Evolutionary conservation across 139 green algal species (phyloP), one percentile per base, ranked within the genome.

Genomic region (Picochlorum sp.): DNA sequence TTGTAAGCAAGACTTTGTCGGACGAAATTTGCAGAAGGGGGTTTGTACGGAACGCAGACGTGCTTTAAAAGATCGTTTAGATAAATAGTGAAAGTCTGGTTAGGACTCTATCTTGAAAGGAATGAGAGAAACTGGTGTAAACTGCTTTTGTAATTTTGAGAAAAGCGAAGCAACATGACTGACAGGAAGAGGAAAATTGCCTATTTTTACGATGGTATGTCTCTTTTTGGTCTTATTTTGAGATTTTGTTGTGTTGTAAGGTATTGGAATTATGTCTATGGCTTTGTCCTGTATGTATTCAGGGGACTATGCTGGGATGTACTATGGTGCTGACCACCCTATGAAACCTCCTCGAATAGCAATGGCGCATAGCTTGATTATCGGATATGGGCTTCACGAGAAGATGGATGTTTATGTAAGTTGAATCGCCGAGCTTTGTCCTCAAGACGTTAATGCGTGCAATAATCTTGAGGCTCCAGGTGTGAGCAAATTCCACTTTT

Each of bases 341-440:
- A 99, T 99, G 93, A 98, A 98, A 75, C 93, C 93, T 18, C 87
- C 93, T 72, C 69, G 93, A 4, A 73, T 99, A 26, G 71, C 77
- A 40, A 97, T 99, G 90, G 91, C 91, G 7, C 89, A 99, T 62
- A 73, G 88, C 49, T 75, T 98, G 5, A 76, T 99, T 10, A 66
- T 97, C 13, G 82, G 68, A n/a, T 99, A 99, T 58, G 88, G 74
- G 8, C 78, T 99, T 25, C 85, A 96, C 64, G 75, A 94, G 47
- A 64, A 89, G 24, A 78, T 97, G 66, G 83, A 96, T 4, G 76
- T 94, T 4, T 95, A 81, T 74, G n/a, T n/a, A n/a, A n/a, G n/a
- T 84, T 95, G 54, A 84, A 81, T 66, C 26, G 33, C n/a, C n/a
- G n/a, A n/a, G n/a, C n/a, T 9, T 16, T 10, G 33, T 14, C 26